Evolutionary conservation across 2,329 filamentous ascomycete species (phyloP).

Genomic region (Ceratocystis smalleyi): DNA sequence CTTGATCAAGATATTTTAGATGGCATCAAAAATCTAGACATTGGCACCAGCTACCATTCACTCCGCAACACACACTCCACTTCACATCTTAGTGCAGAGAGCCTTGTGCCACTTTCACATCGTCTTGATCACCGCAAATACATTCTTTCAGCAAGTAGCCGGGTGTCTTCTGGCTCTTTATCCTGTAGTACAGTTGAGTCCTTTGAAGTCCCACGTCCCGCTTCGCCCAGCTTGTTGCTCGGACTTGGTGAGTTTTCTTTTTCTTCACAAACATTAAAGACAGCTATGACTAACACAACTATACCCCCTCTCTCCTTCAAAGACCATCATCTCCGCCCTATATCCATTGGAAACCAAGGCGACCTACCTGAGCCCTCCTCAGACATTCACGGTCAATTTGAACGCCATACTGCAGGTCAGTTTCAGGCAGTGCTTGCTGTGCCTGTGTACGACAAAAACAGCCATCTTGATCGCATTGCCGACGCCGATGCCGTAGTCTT

Average conservation of each 20-base stretch:
- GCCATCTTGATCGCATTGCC: conserved; percentile 10
- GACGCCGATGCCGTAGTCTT: conserved; percentile 12
- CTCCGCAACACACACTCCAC: conserved; percentile 1
- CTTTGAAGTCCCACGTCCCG: conserved; percentile 7
- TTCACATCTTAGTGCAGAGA: background rate
- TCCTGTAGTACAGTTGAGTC: background rate
- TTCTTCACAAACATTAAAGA: background rate
- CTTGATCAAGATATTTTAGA: conserved; percentile 14
- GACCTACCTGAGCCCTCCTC: conserved; percentile 4
- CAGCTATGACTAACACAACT: background rate
- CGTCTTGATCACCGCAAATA: conserved; percentile 9
- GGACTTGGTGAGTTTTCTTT: conserved; percentile 10
- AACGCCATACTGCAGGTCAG: conserved; percentile 15
- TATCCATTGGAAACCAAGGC: conserved; percentile 4
- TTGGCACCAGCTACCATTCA: conserved; percentile 6
- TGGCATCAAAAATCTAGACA: conserved; percentile 14
- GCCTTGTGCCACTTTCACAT: background rate
- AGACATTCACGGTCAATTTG: conserved; percentile 4
- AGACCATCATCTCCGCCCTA: conserved; percentile 11
- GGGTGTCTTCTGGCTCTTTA: conserved; percentile 6
- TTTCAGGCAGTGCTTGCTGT: conserved; percentile 16
- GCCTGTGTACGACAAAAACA: conserved; percentile 15
- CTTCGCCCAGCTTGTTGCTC: conserved; percentile 14
- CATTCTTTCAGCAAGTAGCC: background rate
- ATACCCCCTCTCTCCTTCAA: background rate